These are phyloP conservation scores for Lactarius vividus DNA, from an alignment of 768 basidiomycete genomes.

Conservation along the genomic window DNA sequence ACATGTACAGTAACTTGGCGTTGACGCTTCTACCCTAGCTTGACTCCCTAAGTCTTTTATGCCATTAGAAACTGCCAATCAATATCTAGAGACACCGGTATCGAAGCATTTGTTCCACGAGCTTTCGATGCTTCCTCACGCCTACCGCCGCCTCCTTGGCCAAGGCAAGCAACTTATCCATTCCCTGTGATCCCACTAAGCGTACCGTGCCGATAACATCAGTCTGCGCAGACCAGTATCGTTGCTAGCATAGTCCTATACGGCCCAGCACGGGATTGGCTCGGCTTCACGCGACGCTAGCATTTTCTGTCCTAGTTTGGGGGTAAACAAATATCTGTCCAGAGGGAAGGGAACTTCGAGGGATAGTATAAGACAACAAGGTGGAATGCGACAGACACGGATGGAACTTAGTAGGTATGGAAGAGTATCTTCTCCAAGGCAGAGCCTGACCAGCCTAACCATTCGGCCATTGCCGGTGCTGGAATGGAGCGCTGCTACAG, in stretches of 20 bases:
- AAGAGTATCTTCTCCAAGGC: too few species aligned
- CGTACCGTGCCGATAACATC: background rate
- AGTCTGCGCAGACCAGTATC: background rate
- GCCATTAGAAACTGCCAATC: background rate
- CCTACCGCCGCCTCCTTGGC: background rate
- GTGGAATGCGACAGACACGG: background rate
- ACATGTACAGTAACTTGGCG: background rate
- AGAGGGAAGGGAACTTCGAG: background rate
- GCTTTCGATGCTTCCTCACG: too few species aligned
- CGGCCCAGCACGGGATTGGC: background rate
- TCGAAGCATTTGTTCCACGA: too few species aligned
- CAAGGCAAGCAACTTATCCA: background rate
- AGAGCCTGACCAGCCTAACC: too few species aligned
- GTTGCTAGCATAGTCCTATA: background rate
- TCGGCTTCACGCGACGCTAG: background rate
- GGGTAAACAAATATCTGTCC: too few species aligned
- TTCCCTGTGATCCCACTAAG: background rate
- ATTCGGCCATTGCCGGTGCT: too few species aligned
- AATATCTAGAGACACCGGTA: too few species aligned
- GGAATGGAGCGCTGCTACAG: too few species aligned
- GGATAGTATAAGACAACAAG: too few species aligned
- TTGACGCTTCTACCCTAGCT: background rate
- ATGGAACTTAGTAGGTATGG: background rate
- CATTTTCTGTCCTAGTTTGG: background rate
- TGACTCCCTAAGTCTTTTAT: background rate